A percentile compares a stretch with the other conserved stretches of the same genome.
Conservation (phyloP, 768 basidiomycete genomes). For the Suillus alpinus region DNA sequence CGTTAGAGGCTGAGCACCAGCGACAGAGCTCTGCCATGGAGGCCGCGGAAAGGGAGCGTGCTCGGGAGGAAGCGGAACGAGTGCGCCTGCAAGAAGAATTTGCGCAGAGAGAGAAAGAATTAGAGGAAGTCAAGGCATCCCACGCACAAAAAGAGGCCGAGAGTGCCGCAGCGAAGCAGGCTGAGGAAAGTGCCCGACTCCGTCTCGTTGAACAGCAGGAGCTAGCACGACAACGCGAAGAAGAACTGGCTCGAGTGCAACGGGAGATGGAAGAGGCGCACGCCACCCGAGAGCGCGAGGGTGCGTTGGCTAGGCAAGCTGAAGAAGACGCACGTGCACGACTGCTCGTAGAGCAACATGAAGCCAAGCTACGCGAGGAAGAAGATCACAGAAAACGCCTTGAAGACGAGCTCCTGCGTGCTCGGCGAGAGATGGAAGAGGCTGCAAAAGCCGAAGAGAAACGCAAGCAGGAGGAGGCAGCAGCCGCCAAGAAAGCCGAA, state of each 20-base stretch:
- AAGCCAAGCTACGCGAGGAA: constrained; percentile 26
- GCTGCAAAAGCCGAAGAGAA: constrained; percentile 15
- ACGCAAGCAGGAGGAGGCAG: constrained; percentile 21
- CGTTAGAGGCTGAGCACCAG: constrained; percentile 28
- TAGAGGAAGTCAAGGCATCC: constrained; percentile 22
- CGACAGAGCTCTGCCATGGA: constrained; percentile 21
- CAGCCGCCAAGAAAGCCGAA: constrained; percentile 11
- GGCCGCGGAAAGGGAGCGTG: constrained; percentile 25
- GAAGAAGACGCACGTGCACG: constrained; percentile 24
- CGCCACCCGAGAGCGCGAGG: constrained; percentile 24
- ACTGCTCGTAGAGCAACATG: constrained; percentile 26
- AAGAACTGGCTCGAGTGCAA: constrained; percentile 25
- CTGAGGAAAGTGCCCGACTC: constrained; percentile 26
- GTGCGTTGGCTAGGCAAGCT: constrained; percentile 12
- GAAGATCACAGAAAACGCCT: constrained; percentile 22
- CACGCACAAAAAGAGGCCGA: constrained; percentile 26
- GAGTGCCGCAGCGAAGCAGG: constrained; percentile 19
- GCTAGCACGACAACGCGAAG: constrained; percentile 21
- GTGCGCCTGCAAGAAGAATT: constrained; percentile 28
- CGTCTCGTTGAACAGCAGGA: constrained; percentile 22
- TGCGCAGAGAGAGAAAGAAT: constrained; percentile 22
- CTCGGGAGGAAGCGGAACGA: constrained; percentile 26
- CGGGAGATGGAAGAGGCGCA: constrained; percentile 24
- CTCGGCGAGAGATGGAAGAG: constrained; percentile 18
- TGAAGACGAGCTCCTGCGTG: constrained; percentile 25